Conservation (phyloP, 1,284 basidiomycete genomes). For the Boletus albobrunnescens region DNA sequence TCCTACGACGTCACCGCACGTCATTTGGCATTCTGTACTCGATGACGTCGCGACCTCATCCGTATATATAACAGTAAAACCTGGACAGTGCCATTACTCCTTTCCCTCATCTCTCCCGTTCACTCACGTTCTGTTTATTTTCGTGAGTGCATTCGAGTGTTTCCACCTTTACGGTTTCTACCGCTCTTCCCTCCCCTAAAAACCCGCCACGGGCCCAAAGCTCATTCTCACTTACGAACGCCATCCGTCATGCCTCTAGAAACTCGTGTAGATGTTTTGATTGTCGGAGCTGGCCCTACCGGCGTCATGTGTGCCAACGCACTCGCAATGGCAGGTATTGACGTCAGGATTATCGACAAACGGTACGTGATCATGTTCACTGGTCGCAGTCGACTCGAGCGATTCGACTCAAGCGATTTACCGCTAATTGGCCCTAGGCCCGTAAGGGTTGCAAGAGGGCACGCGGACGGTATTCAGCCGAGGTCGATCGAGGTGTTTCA, state of each 20-base stretch:
- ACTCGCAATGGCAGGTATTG: constrained; percentile 54
- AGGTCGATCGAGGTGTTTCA: constrained; percentile 74
- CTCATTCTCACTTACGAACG: background rate
- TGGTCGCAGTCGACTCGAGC: background rate
- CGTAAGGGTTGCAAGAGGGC: constrained; percentile 55
- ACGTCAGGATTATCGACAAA: constrained; percentile 48
- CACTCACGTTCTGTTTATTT: no score
- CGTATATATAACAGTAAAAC: no score
- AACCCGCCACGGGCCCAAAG: no score
- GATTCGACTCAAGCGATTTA: background rate
- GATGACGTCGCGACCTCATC: no score
- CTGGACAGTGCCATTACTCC: no score
- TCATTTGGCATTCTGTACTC: no score
- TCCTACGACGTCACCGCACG: no score
- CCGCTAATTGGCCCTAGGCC: constrained; percentile 37
- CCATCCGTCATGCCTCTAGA: constrained; percentile 17
- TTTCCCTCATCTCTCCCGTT: no score
- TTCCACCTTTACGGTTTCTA: no score
- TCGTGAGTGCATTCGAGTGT: no score
- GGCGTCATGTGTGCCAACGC: constrained; percentile 63
- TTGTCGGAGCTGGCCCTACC: constrained; percentile 56
- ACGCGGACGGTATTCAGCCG: constrained; percentile 75
- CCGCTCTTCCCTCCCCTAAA: no score
- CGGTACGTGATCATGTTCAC: constrained; percentile 1
- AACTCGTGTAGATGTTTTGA: constrained; percentile 50